Evolutionary conservation across 148 eudicot species (phyloP).

Genomic region (Dysphania ambrosioides): DNA sequence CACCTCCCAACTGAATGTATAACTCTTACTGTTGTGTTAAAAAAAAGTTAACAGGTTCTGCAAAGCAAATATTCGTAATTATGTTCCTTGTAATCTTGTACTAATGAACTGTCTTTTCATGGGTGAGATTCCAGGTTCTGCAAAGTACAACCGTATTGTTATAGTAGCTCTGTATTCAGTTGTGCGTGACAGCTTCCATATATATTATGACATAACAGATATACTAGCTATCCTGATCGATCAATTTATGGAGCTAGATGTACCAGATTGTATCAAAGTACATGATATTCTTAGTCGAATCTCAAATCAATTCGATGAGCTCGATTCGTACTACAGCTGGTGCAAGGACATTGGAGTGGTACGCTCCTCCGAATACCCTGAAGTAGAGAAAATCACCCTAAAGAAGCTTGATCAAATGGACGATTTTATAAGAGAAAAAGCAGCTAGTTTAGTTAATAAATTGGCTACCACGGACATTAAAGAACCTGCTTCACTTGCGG

Average conservation of each 20-base stretch:
- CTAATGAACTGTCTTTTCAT: neutral
- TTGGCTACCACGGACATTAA: conserved; percentile 9
- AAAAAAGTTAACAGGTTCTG: too few relatives aligned
- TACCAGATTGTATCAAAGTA: conserved; percentile 49
- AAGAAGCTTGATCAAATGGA: conserved; percentile 79
- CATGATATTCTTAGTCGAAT: conserved; percentile 49
- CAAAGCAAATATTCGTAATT: too few relatives aligned
- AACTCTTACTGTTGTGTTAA: too few relatives aligned
- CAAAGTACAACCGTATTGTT: conserved; percentile 58
- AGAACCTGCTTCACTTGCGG: conserved; percentile 17
- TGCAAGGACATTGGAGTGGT: conserved; percentile 49
- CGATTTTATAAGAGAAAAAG: conserved; percentile 53
- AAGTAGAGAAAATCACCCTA: conserved; percentile 53
- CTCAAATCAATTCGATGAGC: conserved; percentile 78
- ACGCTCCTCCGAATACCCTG: conserved; percentile 73
- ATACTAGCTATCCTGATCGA: conserved; percentile 49
- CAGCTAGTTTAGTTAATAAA: conserved; percentile 26
- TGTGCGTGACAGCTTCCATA: conserved; percentile 61
- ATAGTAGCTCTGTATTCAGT: conserved; percentile 58
- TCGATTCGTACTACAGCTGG: conserved; percentile 61
- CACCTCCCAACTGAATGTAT: neutral
- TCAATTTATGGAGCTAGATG: conserved; percentile 55
- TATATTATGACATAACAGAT: conserved; percentile 63
- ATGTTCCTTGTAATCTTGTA: too few relatives aligned
- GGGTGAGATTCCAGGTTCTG: conserved; percentile 40